Percentiles rank a stretch among this genome's conserved stretches.
These are phyloP conservation scores for Cucurbitaria berberidis DNA, from an alignment of 2,329 filamentous ascomycete genomes.

Conservation along the genomic window DNA sequence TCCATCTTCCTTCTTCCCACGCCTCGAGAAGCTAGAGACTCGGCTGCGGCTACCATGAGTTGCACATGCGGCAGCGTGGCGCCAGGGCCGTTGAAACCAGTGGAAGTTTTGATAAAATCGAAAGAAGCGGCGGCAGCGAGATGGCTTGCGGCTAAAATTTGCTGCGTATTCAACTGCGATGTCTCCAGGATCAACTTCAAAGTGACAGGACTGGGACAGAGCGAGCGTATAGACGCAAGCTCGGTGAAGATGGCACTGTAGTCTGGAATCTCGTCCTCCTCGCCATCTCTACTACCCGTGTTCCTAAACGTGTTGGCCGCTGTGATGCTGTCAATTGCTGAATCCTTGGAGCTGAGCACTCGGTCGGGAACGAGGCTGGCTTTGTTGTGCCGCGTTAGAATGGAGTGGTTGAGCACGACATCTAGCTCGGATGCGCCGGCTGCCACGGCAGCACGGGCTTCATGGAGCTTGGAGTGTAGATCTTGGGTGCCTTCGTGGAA, in stretches of 20 bases:
- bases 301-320: constrained; percentile 42
- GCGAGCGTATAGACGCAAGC: constrained; percentile 58
- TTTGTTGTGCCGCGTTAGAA: constrained; percentile 48
- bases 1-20: constrained; percentile 48
- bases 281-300: constrained; percentile 5
- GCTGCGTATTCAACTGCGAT: constrained; percentile 54
- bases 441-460: constrained; percentile 57
- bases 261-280: constrained; percentile 40
- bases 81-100: constrained; percentile 63
- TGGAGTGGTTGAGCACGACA: constrained; percentile 63
- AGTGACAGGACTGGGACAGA: constrained; percentile 51
- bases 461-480: constrained; percentile 58
- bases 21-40: constrained; percentile 48
- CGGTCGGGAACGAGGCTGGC: constrained; percentile 8
- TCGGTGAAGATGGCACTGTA: constrained; percentile 61
- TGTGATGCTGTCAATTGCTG: constrained; percentile 43
- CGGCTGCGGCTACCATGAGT: constrained; percentile 60
- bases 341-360: constrained; percentile 24
- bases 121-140: constrained; percentile 60
- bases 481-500: constrained; percentile 66
- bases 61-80: constrained; percentile 60
- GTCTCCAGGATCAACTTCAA: constrained; percentile 67
- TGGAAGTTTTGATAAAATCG: constrained; percentile 67
- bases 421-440: constrained; percentile 64
- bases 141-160: constrained; percentile 61